phyloP scores from a whole-genome alignment of 179 eudicot genomes.

The Carnegiea gigantea region DNA sequence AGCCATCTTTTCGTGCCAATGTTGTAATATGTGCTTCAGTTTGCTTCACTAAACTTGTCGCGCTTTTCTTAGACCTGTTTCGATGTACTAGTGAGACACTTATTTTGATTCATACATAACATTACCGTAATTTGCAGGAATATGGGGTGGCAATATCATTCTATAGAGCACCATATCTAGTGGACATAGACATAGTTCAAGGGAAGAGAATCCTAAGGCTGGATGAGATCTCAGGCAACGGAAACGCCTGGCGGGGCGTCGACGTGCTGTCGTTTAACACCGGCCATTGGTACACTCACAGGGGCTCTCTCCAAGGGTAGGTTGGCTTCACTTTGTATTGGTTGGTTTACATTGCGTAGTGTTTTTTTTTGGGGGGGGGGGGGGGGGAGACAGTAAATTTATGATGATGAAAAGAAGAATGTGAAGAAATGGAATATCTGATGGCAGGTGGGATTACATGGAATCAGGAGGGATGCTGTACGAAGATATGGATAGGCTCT shows the following conservation, averaged over 20 bases:
- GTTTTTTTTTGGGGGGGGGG: too few relatives aligned
- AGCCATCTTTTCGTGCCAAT: too few relatives aligned
- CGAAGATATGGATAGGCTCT: slow-evolving; percentile 71
- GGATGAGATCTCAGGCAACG: slow-evolving; percentile 75
- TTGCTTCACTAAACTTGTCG: too few relatives aligned
- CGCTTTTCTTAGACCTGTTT: too few relatives aligned
- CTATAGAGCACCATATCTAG: slow-evolving; percentile 77
- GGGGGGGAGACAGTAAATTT: background rate
- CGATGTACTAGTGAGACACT: too few relatives aligned
- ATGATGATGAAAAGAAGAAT: background rate
- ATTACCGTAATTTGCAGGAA: slow-evolving; percentile 46
- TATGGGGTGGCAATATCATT: slow-evolving; percentile 68
- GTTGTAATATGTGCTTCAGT: too few relatives aligned
- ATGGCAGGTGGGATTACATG: slow-evolving; percentile 89
- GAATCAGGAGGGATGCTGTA: slow-evolving; percentile 62
- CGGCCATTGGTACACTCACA: slow-evolving; percentile 97
- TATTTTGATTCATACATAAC: background rate
- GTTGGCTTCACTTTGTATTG: background rate
- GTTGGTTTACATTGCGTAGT: background rate
- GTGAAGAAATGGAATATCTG: background rate
- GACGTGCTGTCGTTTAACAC: slow-evolving; percentile 83
- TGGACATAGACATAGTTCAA: slow-evolving; percentile 64
- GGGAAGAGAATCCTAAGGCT: slow-evolving; percentile 72
- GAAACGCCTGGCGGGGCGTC: slow-evolving; percentile 62
- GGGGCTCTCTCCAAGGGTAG: slow-evolving; percentile 88